These are phyloP conservation scores for Nitzschia sp. DNA, from an alignment of 108 stramenopile species.

Conservation along the genomic window DNA sequence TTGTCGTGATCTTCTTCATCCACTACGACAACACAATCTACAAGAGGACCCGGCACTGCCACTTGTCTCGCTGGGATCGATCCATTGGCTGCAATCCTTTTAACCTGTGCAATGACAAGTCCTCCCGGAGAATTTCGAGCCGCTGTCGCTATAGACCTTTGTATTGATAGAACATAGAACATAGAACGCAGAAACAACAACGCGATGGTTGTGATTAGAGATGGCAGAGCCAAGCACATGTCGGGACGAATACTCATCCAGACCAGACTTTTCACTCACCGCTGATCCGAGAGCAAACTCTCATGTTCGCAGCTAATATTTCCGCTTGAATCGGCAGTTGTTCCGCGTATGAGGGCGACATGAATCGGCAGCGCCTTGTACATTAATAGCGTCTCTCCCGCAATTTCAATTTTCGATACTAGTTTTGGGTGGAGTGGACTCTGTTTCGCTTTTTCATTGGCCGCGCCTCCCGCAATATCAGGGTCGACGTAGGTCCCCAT, in stretches of 20 bases:
- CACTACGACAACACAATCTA: slow-evolving; percentile 75
- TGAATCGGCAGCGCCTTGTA: slow-evolving; percentile 83
- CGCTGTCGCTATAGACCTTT: slow-evolving; percentile 51
- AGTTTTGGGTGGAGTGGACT: slow-evolving; percentile 53
- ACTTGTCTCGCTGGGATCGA: slow-evolving; percentile 59
- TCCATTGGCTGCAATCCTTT: slow-evolving; percentile 55
- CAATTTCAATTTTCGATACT: slow-evolving; percentile 48
- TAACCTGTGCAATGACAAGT: slow-evolving; percentile 80
- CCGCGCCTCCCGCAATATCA: slow-evolving; percentile 55
- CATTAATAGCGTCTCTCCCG: slow-evolving; percentile 44
- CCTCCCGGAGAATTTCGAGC: slow-evolving; percentile 76
- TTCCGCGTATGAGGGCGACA: slow-evolving; percentile 79
- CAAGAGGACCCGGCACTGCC: slow-evolving; percentile 71
- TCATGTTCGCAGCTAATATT: slow-evolving; percentile 81
- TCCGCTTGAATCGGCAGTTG: slow-evolving; percentile 65
- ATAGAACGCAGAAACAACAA: no score
- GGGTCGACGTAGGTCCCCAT: slow-evolving; percentile 84
- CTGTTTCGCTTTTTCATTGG: slow-evolving; percentile 49
- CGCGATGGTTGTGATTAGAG: no score
- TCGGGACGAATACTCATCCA: no score
- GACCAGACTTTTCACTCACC: no score
- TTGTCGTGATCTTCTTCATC: slow-evolving; percentile 65
- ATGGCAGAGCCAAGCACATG: no score
- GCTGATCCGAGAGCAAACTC: slow-evolving; percentile 66
- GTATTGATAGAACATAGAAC: no score